Evolutionary conservation across 306 rosid species (phyloP), one percentile per base, ranked within the genome.

Genomic region (Chamaecrista fasciculata): DNA sequence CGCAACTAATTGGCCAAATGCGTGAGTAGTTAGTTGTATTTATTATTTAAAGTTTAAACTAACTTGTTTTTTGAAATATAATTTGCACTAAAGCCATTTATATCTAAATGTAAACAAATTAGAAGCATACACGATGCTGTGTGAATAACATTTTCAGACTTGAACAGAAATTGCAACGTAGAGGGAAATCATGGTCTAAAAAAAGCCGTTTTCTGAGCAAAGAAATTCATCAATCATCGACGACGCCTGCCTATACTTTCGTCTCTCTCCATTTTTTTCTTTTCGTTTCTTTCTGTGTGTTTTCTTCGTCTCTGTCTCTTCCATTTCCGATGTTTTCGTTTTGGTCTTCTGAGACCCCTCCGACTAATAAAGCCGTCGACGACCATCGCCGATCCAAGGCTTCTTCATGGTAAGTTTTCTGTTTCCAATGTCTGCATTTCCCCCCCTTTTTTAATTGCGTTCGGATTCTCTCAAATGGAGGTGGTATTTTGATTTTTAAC

Each of bases 131-230:
- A 2, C 1, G 12, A n/a, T n/a, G 29, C 2, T 19, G 46, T 2
- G 28, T 59, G 11, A 34, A 18, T 31, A 9, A 33, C 25, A 57
- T 57, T 8, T 16, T 15, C 20, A 44, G 50, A n/a, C n/a, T n/a
- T n/a, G n/a, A 8, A 31, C 11, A 42, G 63, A 24, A 4, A 33
- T 33, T 29, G 4, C 4, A 33, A 33, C 6, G 36, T 5, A 33
- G 36, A 33, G 6, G 36, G 36, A 3, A 33, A 33, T 16, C 44
- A 70, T 2, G 25, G 71, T 49, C 11, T 29, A 65, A 61, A 16
- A 31, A 61, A 76, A 62, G 74, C 83, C 94, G 80, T 72, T 5
- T 72, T 76, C 70, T 11, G 43, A 33, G 95, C 82, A 82, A 58
- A 44, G 57, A 82, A 72, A 71, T 40, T 66, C 77, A n/a, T n/a